These are phyloP conservation scores for Lizonia empirigonia DNA, from an alignment of 2,329 filamentous ascomycete genomes.

Conservation along the genomic window DNA sequence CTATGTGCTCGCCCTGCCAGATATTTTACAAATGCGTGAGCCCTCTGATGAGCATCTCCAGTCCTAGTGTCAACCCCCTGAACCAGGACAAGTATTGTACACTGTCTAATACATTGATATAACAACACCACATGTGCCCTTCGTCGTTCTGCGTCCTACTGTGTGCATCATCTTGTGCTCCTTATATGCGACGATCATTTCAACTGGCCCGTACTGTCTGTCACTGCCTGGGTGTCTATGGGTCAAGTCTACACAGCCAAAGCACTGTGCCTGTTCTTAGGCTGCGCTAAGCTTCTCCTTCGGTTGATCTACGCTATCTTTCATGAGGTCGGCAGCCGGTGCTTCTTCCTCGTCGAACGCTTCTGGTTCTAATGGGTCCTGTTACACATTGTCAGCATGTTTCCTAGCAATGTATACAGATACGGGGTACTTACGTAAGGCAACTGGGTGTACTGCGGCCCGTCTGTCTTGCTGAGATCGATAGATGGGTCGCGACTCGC, in stretches of 20 bases:
- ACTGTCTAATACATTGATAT: conserved; percentile 16
- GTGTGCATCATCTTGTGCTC: not conserved
- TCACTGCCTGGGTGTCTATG: not conserved
- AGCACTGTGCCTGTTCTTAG: conserved; percentile 3
- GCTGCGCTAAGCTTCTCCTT: conserved; percentile 23
- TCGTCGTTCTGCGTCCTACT: not conserved
- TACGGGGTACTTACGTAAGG: conserved; percentile 28
- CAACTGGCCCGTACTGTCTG: not conserved
- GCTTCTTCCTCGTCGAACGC: conserved; percentile 14
- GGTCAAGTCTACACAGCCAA: not conserved
- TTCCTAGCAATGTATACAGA: not conserved
- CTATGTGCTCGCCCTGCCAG: conserved; percentile 18
- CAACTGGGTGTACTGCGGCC: conserved; percentile 33
- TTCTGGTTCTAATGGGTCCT: conserved; percentile 32
- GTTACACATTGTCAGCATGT: conserved; percentile 10
- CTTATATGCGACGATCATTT: not conserved
- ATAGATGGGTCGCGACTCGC: conserved; percentile 58
- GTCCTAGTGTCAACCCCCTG: not conserved
- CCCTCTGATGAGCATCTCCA: not conserved
- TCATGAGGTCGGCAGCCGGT: conserved; percentile 13
- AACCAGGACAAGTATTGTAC: conserved; percentile 12
- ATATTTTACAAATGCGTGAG: conserved; percentile 14
- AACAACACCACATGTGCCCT: conserved; percentile 1
- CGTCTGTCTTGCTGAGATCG: conserved; percentile 32
- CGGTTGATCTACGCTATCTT: conserved; percentile 12